phyloP scores from a whole-genome alignment of 306 rosid genomes.

The Astragalus membranaceus region DNA sequence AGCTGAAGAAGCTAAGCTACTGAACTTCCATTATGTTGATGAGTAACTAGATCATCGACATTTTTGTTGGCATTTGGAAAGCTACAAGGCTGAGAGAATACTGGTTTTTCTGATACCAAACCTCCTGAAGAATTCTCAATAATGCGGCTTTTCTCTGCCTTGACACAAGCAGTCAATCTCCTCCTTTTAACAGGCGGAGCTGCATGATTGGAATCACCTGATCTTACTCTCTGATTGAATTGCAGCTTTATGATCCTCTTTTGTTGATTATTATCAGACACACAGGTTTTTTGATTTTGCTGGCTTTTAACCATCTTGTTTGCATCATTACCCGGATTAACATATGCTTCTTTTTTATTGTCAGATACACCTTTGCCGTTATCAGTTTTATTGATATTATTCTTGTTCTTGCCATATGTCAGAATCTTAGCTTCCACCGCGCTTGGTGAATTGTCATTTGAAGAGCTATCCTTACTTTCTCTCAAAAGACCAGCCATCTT shows the following conservation, averaged over 20 bases:
- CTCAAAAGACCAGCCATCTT: conserved; percentile 26
- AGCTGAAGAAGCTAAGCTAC: conserved; percentile 19
- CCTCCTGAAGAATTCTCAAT: conserved; percentile 28
- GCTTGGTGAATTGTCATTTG: conserved; percentile 4
- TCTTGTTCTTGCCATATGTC: conserved; percentile 21
- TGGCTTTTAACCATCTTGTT: conserved; percentile 19
- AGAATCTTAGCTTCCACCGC: conserved; percentile 18
- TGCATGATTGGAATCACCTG: conserved; percentile 36
- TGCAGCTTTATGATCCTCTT: conserved; percentile 34
- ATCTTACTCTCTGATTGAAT: conserved; percentile 39
- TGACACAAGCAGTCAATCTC: conserved; percentile 49
- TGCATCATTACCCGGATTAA: conserved; percentile 19
- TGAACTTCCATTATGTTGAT: conserved; percentile 21
- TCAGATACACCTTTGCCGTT: not conserved
- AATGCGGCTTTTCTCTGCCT: conserved; percentile 35
- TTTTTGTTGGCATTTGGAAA: conserved; percentile 30
- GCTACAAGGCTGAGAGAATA: conserved; percentile 20
- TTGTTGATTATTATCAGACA: conserved; percentile 29
- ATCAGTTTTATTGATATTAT: conserved; percentile 20
- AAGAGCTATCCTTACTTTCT: conserved; percentile 23
- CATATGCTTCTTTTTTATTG: conserved; percentile 16
- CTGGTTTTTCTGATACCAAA: conserved; percentile 27
- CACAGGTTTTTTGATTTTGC: conserved; percentile 21
- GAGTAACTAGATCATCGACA: conserved; percentile 15
- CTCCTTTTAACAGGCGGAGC: conserved; percentile 47